These are phyloP conservation scores for Starmerella sp. DNA, from an alignment of 805 yeast genomes.

Conservation along the genomic window DNA sequence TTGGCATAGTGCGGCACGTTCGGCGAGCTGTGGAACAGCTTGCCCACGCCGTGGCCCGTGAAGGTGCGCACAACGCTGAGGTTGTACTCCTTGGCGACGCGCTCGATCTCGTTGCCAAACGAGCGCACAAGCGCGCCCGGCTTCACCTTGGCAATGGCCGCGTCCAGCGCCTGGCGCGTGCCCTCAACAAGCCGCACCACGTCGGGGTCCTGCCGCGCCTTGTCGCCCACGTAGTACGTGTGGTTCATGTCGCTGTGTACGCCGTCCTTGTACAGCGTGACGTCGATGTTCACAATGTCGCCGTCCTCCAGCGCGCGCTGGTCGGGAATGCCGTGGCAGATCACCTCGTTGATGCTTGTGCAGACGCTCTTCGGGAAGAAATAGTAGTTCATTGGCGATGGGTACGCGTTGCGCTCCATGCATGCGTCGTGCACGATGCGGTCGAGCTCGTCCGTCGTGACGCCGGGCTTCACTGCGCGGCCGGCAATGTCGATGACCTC, in stretches of 20 bases:
- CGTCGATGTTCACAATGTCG: conserved; percentile 85
- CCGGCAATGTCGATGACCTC: conserved; percentile 88
- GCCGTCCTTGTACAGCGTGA: conserved; percentile 74
- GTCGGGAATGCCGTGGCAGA: conserved; percentile 97
- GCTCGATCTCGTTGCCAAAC: conserved; percentile 78
- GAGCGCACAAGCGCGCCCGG: conserved; percentile 86
- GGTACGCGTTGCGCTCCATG: conserved; percentile 78
- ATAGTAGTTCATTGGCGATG: conserved; percentile 89
- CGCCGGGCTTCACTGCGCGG: conserved; percentile 69
- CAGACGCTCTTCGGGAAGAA: conserved; percentile 88
- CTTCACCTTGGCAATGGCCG: conserved; percentile 73
- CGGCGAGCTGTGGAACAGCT: conserved; percentile 82
- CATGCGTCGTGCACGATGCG: conserved; percentile 78
- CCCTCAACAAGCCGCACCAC: conserved; percentile 85
- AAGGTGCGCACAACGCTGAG: conserved; percentile 83
- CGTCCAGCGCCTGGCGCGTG: conserved; percentile 74
- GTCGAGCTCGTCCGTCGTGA: conserved; percentile 89
- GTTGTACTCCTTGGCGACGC: conserved; percentile 63
- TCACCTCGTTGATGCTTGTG: conserved; percentile 87
- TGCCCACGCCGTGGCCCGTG: conserved; percentile 89
- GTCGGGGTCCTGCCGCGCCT: conserved; percentile 66
- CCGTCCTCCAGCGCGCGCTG: conserved; percentile 79
- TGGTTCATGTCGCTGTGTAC: conserved; percentile 92
- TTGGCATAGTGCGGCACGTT: conserved; percentile 88
- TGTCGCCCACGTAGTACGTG: conserved; percentile 91